Evolutionary conservation across 768 basidiomycete genomes (phyloP), one percentile per base, ranked within the genome.

Genomic region (Xerocomellus intermedius): DNA sequence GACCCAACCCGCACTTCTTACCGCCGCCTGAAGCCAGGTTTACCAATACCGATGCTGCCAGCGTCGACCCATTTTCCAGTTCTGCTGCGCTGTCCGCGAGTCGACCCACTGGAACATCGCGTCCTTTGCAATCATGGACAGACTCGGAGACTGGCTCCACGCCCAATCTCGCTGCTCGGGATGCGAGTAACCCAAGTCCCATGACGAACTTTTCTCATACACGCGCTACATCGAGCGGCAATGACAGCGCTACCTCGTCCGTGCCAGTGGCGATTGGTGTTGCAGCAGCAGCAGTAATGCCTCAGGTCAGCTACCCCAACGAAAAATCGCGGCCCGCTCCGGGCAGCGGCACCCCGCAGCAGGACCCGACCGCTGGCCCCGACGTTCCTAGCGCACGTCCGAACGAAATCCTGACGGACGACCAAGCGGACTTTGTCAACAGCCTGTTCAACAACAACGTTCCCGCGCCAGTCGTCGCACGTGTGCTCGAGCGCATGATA

Each of bases 401-500:
- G 4, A 54, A 52, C 30, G 26, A 35, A 0, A 35, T 48, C 4
- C 41, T 68, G 26, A 64, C 67, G 28, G 57, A 68, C 48, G 48
- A 56, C 19, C 64, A 69, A 42, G 67, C 61, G 2, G 62, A 64
- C 47, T 68, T 68, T 56, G 68, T 64, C 3, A 61, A 64, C 2
- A 50, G 58, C 46, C 28, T 69, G 41, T 69, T 62, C 50, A 61
- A 58, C 43, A 64, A 60, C 51, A 65, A 69, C 42, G 58, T 69
- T 12, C 65, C 67, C 3, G 68, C 54, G 22, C 55, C 63, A 2
- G 68, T 63, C 43, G 44, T 69, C 12, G 65, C 67, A 16, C 57
- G 66, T 1, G 61, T 69, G 22, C 52, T 69, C 1, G 66, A 65
- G 35, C 61, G 68, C 30, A 69, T 69, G 68, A 21, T 69, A 1